A percentile compares a stretch with the other conserved stretches of the same genome.
Evolutionary conservation across 2,329 filamentous ascomycete genomes (phyloP).

Genomic region (Pseudogymnoascus destructans): DNA sequence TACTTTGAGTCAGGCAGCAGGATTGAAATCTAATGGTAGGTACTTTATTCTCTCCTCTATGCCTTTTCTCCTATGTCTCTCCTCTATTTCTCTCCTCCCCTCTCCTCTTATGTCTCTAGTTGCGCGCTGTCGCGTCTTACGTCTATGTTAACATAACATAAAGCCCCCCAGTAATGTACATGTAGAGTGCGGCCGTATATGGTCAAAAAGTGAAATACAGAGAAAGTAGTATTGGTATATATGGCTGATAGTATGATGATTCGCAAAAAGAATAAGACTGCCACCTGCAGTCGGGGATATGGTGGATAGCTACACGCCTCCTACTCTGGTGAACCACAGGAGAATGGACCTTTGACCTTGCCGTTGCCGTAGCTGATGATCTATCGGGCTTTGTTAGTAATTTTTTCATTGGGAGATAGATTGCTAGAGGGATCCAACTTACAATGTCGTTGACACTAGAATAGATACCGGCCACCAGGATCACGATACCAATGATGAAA

Average conservation of each 20-base stretch:
- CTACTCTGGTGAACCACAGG: background rate
- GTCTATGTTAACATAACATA: background rate
- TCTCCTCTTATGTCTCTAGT: background rate
- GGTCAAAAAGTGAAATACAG: background rate
- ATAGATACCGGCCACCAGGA: constrained; percentile 19
- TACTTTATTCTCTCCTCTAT: background rate
- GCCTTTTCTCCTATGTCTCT: background rate
- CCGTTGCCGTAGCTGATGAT: background rate
- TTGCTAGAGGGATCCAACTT: constrained; percentile 10
- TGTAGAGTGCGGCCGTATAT: background rate
- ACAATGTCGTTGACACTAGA: constrained; percentile 19
- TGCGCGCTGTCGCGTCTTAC: background rate
- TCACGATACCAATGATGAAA: constrained; percentile 17
- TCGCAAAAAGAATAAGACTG: constrained; percentile 1
- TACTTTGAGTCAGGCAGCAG: background rate
- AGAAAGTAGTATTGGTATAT: constrained; percentile 6
- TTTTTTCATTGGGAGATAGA: no score
- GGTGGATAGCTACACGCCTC: background rate
- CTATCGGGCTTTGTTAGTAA: background rate
- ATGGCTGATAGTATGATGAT: constrained; percentile 6
- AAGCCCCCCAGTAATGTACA: background rate
- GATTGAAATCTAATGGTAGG: background rate
- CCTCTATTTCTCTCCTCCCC: background rate
- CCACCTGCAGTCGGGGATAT: background rate
- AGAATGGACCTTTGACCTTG: background rate